Base-by-base conservation (phyloP, 352 stramenopile species). In the Globisporangium paroecandrum region DNA sequence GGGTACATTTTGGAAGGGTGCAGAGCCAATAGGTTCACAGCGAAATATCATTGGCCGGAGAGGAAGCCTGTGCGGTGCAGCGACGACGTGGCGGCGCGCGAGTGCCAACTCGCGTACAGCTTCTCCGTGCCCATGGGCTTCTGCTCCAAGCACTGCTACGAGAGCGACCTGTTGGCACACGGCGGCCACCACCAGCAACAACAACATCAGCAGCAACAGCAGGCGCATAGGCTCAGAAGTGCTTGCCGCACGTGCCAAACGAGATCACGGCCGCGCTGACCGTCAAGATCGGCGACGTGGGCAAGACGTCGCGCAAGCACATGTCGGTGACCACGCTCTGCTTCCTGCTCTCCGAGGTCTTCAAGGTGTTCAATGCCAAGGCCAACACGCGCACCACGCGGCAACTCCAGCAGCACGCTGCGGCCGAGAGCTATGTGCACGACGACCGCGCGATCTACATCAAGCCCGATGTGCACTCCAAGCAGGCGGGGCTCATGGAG, bases 371-470 rank as follows among this genome's bases (percentile, higher is more conserved):
- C 65, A 74, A 78, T 32, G 82, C 81, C 54, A 92, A 91, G 66
- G 75, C 81, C 25, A 89, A 92, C 66, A 76, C 70, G 60, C 80
- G 75, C 38, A 88, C 81, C 46, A 62, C 76, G 47, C 80, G 83
- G 27, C 79, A 87, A 63, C 70, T 91, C 24, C 73, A 81, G 65
- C 41, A 27, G 25, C n/a, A 56, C 32, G 72, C 76, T 61, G 66
- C 62, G 3, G 71, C 71, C 22, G 79, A 89, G 34, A 64, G 58
- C n/a, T 76, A 89, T 55, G 74, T 92, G 59, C 79, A 82, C 34
- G 80, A 87, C 43, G 82, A 94, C 63, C 38, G 46, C 24, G 81
- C 82, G 18, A 76, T 92, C n/a, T 94, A 94, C 77, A 92, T 94
- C 69, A 77, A 78, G 3, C 86, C 86, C 7, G 81, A 81, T 3